Conservation (phyloP, 2,329 filamentous ascomycete genomes). For the Cryoendolithus antarcticus region DNA sequence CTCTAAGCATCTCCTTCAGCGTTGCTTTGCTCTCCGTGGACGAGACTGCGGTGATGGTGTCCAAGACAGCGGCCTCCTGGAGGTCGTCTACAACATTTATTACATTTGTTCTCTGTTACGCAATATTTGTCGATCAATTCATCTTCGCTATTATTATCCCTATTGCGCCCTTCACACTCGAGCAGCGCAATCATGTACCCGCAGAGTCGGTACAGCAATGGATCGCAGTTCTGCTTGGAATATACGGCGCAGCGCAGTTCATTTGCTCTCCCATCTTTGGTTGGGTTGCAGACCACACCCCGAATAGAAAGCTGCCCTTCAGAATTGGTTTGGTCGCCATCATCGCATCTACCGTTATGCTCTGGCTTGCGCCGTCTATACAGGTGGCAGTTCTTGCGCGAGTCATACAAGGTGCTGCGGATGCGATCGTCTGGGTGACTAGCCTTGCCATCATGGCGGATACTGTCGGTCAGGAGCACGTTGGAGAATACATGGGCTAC, state of each 20-base stretch:
- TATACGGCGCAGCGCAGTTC: conserved; percentile 56
- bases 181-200: conserved; percentile 6
- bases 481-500: conserved; percentile 55
- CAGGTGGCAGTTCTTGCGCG: conserved; percentile 49
- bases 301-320: conserved; percentile 49
- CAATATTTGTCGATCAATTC: conserved; percentile 15
- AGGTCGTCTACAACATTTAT: conserved; percentile 12
- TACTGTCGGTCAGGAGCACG: conserved; percentile 46
- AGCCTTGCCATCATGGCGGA: conserved; percentile 58
- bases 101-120: conserved; percentile 12
- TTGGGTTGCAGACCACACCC: conserved; percentile 46
- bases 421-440: conserved; percentile 59
- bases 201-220: conserved; percentile 45
- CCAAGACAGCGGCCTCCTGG: no score
- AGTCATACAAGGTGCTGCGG: conserved; percentile 53
- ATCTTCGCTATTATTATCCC: conserved; percentile 14
- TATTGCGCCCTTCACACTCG: conserved; percentile 9
- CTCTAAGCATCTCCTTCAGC: no score
- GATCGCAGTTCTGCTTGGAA: conserved; percentile 55
- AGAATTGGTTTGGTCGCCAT: conserved; percentile 50
- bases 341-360: conserved; percentile 47
- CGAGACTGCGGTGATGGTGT: no score
- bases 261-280: conserved; percentile 36
- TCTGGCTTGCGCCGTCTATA: conserved; percentile 50
- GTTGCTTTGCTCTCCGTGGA: no score